Base-by-base conservation (phyloP, 2,329 filamentous ascomycete genomes). In the Drechslerella stenobrocha region DNA sequence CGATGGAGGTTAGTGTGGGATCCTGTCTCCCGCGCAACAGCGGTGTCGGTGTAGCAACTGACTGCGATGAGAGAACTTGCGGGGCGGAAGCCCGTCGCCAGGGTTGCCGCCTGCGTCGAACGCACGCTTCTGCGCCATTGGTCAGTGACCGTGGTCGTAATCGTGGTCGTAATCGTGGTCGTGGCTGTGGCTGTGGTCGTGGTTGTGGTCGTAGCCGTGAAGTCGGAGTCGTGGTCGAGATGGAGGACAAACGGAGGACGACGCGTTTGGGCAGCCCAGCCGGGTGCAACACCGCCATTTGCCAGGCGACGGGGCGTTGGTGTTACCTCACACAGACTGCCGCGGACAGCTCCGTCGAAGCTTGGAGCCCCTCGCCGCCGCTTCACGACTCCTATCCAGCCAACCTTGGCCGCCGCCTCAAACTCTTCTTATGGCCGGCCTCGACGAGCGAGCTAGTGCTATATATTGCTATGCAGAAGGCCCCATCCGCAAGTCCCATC, bases 21-120 rank as follows among this genome's bases (percentile, higher is more conserved):
- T 47, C 28, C 44, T 15, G 13, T 20, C 30, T 57, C 22, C 52
- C 37, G 35, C 44, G 22, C 44, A 23, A 26, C 37, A 18, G 22
- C 37, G 22, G 4, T 47, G 22, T 20, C 37, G 11, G 22, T 34
- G 51, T 22, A 35, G 47, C 18, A 51, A 53, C 61, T 52, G 59
- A 67, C 63, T 60, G 26, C 63, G 44, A 42, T 67, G 63, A 20
- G 63, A 60, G 35, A 60, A 67, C 45, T 67, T 67, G 50, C 63
- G 63, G 45, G 63, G 63, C 40, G 63, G 61, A 32, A 37, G 37
- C 15, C 61, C 53, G 35, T 55, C 63, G 44, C 44, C 63, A 34
- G 44, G 26, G 37, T 48, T 51, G 26, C 55, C 55, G 37, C 24
- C 53, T 22, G 55, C 34, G 32, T 67, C 63, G 55, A 67, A 67